Conservation (phyloP, 176 grass and related monocot genomes). For the Carex pumila region DNA sequence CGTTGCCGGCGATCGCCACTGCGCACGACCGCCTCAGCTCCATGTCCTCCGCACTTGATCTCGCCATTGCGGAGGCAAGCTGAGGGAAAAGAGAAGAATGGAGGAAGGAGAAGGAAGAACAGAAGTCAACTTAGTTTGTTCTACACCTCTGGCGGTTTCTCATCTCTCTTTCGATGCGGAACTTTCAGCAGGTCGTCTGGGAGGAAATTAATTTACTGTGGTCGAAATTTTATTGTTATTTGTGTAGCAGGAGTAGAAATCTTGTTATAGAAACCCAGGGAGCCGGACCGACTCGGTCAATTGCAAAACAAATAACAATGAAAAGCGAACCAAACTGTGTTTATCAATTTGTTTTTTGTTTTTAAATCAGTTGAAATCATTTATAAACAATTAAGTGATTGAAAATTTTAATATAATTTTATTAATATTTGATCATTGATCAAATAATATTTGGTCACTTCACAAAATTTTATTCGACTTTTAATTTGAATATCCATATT, state of each 20-base stretch:
- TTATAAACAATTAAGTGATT: not conserved
- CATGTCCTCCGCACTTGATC: conserved; percentile 73
- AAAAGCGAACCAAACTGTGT: no score
- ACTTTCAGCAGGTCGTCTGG: not conserved
- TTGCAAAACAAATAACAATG: no score
- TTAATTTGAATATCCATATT: not conserved
- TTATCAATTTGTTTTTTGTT: no score
- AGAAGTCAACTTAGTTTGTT: conserved; percentile 7
- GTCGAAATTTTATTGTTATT: not conserved
- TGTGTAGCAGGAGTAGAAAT: not conserved
- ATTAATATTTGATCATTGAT: not conserved
- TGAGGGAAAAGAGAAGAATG: not conserved
- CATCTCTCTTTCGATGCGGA: not conserved
- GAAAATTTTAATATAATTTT: not conserved
- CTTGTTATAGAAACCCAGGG: not conserved
- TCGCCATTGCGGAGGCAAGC: conserved; percentile 39
- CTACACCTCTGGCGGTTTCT: not conserved
- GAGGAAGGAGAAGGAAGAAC: not conserved
- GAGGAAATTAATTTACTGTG: not conserved
- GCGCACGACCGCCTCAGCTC: conserved; percentile 72
- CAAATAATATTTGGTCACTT: not conserved
- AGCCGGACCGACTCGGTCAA: not conserved
- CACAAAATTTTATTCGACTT: not conserved
- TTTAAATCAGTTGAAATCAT: no score
- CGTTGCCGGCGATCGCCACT: conserved; percentile 54